Percentiles rank a stretch among this genome's conserved stretches.
Conservation (phyloP, 306 rosid genomes). For the Vigna angularis region DNA sequence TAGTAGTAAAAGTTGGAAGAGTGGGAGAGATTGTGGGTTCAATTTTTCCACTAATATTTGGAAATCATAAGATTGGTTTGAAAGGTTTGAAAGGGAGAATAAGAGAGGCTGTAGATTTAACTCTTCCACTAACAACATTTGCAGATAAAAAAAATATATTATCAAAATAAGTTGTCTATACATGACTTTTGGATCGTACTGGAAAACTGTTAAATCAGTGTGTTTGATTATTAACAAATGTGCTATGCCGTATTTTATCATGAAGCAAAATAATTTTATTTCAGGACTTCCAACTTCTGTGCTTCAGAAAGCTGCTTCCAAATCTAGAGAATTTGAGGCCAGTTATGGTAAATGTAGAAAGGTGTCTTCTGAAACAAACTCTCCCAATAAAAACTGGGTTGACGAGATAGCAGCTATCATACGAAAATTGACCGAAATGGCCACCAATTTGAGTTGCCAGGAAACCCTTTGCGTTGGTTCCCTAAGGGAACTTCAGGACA, state of each 20-base stretch:
- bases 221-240: slow-evolving; percentile 18
- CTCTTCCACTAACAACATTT: too few relatives aligned
- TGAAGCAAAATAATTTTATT: slow-evolving; percentile 20
- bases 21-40: too few relatives aligned
- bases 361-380: slow-evolving; percentile 38
- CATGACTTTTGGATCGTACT: background rate
- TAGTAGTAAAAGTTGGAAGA: too few relatives aligned
- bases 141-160: background rate
- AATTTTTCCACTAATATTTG: too few relatives aligned
- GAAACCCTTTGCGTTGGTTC: slow-evolving; percentile 45
- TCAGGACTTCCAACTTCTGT: slow-evolving; percentile 70
- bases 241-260: background rate
- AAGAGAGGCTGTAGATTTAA: too few relatives aligned
- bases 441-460: slow-evolving; percentile 47
- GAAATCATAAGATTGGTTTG: too few relatives aligned
- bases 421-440: slow-evolving; percentile 48
- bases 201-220: slow-evolving; percentile 13
- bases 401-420: slow-evolving; percentile 50
- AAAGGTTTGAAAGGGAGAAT: too few relatives aligned
- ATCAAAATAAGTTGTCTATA: slow-evolving; percentile 8
- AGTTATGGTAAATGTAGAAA: slow-evolving; percentile 63
- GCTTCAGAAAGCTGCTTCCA: slow-evolving; percentile 78
- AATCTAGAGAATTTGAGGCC: slow-evolving; percentile 87
- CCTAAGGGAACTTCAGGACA: slow-evolving; percentile 63
- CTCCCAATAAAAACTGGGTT: slow-evolving; percentile 47